These are phyloP conservation scores for Stagonosporopsis vannaccii DNA, from an alignment of 2,329 filamentous ascomycete species.

Conservation along the genomic window DNA sequence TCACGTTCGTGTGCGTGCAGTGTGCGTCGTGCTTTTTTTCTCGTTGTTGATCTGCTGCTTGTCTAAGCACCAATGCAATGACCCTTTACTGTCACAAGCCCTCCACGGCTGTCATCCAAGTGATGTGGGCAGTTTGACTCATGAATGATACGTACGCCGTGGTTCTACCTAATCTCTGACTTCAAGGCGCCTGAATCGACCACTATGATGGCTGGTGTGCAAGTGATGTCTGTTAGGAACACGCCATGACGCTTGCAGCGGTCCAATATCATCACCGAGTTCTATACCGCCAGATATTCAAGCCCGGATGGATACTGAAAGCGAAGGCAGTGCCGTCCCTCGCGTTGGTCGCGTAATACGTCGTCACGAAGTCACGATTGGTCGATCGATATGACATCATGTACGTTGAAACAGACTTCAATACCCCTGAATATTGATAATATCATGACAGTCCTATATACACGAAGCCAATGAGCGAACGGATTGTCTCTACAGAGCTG, in stretches of 20 bases:
- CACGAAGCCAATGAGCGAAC: background rate
- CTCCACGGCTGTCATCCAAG: background rate
- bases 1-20: background rate
- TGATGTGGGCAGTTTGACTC: background rate
- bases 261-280: background rate
- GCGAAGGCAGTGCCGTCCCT: background rate
- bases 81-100: too few relatives aligned
- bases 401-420: background rate
- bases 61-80: too few relatives aligned
- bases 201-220: background rate
- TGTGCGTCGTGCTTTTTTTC: background rate
- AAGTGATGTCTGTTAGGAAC: background rate
- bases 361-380: slow-evolving; percentile 15
- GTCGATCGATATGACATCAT: slow-evolving; percentile 8
- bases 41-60: too few relatives aligned
- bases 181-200: background rate
- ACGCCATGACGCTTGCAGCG: background rate
- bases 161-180: background rate
- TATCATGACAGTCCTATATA: background rate
- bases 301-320: background rate
- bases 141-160: background rate
- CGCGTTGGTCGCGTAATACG: slow-evolving; percentile 14
- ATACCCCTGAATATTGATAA: background rate
- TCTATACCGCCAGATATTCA: background rate
- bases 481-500: background rate